These are phyloP conservation scores for Metschnikowia colocasiae DNA, from an alignment of 805 yeast species.

Conservation along the genomic window DNA sequence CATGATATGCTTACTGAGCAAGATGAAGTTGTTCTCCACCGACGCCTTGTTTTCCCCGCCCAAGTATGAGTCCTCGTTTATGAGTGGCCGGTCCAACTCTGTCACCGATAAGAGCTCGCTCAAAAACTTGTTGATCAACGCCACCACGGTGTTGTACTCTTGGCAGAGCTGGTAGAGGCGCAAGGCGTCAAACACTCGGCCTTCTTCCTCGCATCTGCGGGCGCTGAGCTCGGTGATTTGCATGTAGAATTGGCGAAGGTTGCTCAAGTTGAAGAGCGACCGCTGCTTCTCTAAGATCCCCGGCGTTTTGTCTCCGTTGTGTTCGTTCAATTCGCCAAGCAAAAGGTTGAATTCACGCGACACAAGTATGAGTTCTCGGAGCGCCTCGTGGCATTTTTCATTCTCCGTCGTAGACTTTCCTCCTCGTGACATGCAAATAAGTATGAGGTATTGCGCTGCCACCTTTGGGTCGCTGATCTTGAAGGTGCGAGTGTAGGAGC, in stretches of 20 bases:
- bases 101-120: conserved; percentile 74
- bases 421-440: conserved; percentile 54
- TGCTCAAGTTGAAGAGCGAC: conserved; percentile 54
- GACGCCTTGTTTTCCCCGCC: conserved; percentile 35
- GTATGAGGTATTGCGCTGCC: conserved; percentile 83
- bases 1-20: conserved; percentile 44
- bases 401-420: conserved; percentile 42
- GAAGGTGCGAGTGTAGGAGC: conserved; percentile 78
- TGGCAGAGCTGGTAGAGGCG: conserved; percentile 83
- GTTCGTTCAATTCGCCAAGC: conserved; percentile 73
- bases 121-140: conserved; percentile 66
- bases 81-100: conserved; percentile 60
- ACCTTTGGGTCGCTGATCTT: conserved; percentile 82
- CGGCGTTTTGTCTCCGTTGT: conserved; percentile 69
- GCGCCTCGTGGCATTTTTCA: conserved; percentile 66
- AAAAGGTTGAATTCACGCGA: conserved; percentile 79
- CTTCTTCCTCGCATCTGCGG: conserved; percentile 83
- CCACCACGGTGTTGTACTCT: conserved; percentile 77
- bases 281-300: conserved; percentile 83
- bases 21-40: conserved; percentile 46
- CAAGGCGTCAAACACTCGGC: conserved; percentile 80
- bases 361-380: conserved; percentile 79
- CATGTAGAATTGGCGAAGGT: conserved; percentile 57
- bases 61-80: conserved; percentile 35
- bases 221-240: conserved; percentile 85